A percentile compares a stretch with the other conserved stretches of the same genome.
phyloP scores from a whole-genome alignment of 2,329 filamentous ascomycete species.

The Talaromyces amestolkiae region DNA sequence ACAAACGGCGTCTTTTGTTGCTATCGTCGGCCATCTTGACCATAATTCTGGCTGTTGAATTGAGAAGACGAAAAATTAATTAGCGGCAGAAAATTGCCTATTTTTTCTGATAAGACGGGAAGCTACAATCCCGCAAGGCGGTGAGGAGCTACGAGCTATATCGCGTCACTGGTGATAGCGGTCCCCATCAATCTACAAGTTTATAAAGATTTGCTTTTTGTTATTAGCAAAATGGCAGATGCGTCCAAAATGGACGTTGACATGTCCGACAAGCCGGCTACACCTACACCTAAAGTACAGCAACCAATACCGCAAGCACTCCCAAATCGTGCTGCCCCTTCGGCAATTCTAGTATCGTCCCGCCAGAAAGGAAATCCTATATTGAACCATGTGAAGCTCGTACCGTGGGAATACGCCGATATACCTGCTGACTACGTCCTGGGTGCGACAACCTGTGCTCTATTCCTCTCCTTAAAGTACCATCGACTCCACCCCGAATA shows the following conservation, averaged over 20 bases:
- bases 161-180: not conserved
- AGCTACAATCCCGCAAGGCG: conserved; percentile 20
- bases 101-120: conserved; percentile 16
- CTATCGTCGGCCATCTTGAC: conserved; percentile 33
- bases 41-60: not conserved
- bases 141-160: conserved; percentile 21
- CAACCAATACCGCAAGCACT: conserved; percentile 89
- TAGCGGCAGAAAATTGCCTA: conserved; percentile 33
- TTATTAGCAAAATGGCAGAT: not conserved
- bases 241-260: not conserved
- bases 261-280: not conserved
- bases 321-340: conserved; percentile 63
- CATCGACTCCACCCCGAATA: conserved; percentile 97
- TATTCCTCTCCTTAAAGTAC: conserved; percentile 95
- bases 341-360: conserved; percentile 82
- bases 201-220: not conserved
- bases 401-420: conserved; percentile 95
- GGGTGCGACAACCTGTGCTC: conserved; percentile 79
- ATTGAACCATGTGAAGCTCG: conserved; percentile 72
- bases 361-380: conserved; percentile 95
- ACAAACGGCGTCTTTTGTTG: conserved; percentile 37
- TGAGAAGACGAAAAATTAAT: conserved; percentile 26
- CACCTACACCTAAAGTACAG: conserved; percentile 57
- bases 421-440: conserved; percentile 93
- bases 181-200: not conserved